These are phyloP conservation scores for Neoboletus brunneissimus DNA, from an alignment of 768 basidiomycete genomes.

Conservation along the genomic window DNA sequence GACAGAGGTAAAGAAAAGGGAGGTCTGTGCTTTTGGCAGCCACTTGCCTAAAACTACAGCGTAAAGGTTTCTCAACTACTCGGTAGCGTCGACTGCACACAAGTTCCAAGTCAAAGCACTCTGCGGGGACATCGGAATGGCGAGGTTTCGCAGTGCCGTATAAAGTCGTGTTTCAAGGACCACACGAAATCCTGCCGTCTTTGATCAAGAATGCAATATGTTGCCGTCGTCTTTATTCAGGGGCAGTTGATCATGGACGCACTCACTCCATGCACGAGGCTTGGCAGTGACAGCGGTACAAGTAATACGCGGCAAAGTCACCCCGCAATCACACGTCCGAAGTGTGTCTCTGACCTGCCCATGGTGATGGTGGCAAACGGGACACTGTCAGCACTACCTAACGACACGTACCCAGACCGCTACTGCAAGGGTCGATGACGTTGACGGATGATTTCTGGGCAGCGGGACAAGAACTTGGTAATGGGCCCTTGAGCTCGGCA, in stretches of 20 bases:
- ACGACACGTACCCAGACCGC: too few species aligned
- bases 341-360: background rate
- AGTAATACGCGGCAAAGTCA: background rate
- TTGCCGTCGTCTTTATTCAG: background rate
- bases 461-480: background rate
- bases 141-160: too few species aligned
- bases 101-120: too few species aligned
- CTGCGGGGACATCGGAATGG: background rate
- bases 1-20: too few species aligned
- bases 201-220: background rate
- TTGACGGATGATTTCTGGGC: too few species aligned
- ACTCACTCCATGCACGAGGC: background rate
- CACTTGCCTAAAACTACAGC: background rate
- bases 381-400: background rate
- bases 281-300: background rate
- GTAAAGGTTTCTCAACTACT: too few species aligned
- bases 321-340: constrained; percentile 1
- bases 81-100: too few species aligned
- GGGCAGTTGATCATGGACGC: background rate
- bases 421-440: too few species aligned
- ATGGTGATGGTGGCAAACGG: background rate
- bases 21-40: background rate
- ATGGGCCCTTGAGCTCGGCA: too few species aligned
- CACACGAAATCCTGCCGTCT: background rate
- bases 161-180: background rate